Base-by-base conservation (phyloP, 352 stramenopile species). In the Globisporangium carolinianum region DNA sequence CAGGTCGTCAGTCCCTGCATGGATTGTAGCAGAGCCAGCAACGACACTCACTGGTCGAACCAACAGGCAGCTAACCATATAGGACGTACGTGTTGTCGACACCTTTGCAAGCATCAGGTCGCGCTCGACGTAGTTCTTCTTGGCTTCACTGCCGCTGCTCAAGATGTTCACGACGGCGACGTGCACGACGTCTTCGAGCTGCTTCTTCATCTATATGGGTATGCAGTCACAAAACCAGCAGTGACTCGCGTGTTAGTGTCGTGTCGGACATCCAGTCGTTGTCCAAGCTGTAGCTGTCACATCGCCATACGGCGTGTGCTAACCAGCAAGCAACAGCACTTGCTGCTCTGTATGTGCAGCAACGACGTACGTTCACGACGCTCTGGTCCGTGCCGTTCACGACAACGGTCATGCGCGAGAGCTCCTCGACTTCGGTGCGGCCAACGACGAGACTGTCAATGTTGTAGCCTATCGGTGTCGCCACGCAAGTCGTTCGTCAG, bases 101-200 rank as follows among this genome's bases (percentile, higher is more conserved):
- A 91, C 78, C 66, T 94, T 94, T 58, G 84, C 84, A 47, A 94
- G 80, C 81, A 91, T 91, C 61, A 94, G 66, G 58, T 94, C 84
- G n/a, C 84, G 75, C 71, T 94, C 84, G 43, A 94, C 82, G 59
- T 89, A 89, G 69, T 87, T 89, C 62, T 89, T 89, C 63, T 89
- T 66, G 39, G 68, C 60, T 18, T 80, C 72, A 35, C 69, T 63
- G 56, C 79, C 74, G 51, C 75, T 86, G 65, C 77, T 91, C 57
- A 94, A 67, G 58, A 94, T 91, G 66, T 91, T 94, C 46, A 91
- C 84, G 36, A 91, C 84, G 4, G 81, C 84, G 17, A 94, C 81
- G 57, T 91, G 82, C 56, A 94, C 84, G n/a, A 94, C 81, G 61
- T 91, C 84, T 53, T 94, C 84, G 17, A 94, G 69, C 58, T 94